Conservation (phyloP, 352 stramenopile genomes). For the Phytophthora pisi region DNA sequence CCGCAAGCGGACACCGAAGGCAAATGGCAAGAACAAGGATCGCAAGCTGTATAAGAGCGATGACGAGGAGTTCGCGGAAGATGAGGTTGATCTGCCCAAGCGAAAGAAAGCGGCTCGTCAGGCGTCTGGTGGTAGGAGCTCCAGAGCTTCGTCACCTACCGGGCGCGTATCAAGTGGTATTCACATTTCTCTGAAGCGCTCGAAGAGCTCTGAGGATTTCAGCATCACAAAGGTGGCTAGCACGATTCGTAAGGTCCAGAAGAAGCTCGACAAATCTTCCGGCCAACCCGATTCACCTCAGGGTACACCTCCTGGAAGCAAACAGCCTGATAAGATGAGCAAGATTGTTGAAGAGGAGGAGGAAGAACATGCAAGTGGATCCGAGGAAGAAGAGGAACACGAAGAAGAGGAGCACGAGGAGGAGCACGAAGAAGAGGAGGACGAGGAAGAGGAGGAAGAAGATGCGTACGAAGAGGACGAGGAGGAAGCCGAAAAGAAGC, state of each 20-base stretch:
- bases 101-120: conserved; percentile 47
- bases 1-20: conserved; percentile 48
- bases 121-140: conserved; percentile 32
- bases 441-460: conserved; percentile 58
- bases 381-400: conserved; percentile 34
- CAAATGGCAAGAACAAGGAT: conserved; percentile 39
- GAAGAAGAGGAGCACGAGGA: conserved; percentile 19
- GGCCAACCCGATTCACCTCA: conserved; percentile 13
- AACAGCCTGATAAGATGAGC: conserved; percentile 10
- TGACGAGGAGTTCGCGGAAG: conserved; percentile 57
- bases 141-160: conserved; percentile 32
- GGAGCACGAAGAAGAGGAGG: conserved; percentile 38
- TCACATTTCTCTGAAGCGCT: conserved; percentile 45
- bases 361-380: conserved; percentile 49
- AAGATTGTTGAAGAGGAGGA: conserved; percentile 35
- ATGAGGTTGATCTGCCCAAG: conserved; percentile 37
- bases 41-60: conserved; percentile 54
- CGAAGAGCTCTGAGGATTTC: conserved; percentile 33
- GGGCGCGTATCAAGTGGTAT: conserved; percentile 38
- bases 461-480: conserved; percentile 49
- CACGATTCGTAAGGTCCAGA: conserved; percentile 46
- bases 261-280: conserved; percentile 40
- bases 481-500: conserved; percentile 41
- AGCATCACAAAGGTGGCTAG: conserved; percentile 49
- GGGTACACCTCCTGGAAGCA: conserved; percentile 17